Evolutionary conservation across 768 basidiomycete species (phyloP), one percentile per base, ranked within the genome.

Genomic region (Rhodosporidiobolus odoratus): DNA sequence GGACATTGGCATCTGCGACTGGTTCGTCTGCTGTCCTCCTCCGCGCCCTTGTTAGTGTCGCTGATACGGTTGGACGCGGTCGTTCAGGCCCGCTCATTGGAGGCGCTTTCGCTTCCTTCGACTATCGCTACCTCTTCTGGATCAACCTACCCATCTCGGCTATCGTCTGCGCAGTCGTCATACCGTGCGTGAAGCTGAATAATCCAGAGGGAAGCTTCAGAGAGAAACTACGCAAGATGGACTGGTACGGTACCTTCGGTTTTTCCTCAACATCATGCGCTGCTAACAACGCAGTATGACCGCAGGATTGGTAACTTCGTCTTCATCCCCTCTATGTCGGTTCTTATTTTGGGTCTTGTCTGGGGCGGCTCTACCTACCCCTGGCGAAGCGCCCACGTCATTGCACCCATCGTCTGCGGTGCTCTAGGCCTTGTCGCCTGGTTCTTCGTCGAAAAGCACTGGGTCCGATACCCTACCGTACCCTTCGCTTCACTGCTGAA

Each of bases 351-450:
- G 50, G 83, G 76, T 0, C 76, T 86, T 13, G 84, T 83, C 2
- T 84, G 82, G 81, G 85, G 81, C 21, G 84, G 85, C 1, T 76
- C 81, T 37, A 68, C 74, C 0, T 82, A 80, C 65, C 64, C 81
- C 0, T 86, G 85, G 85, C 62, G 58, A 4, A 81, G 81, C 0
- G 76, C 76, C 9, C 71, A 69, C 79, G 35, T 82, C 80, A 16
- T 81, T 78, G 79, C 79, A 1, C 82, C 84, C 0, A 77, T 86
- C 2, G 19, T 83, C 81, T 17, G 84, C 84, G 74, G 85, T 81
- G 45, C 84, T 75, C 68, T 85, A 82, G 74, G 87, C 84, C 82
- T 89, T 85, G 66, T 83, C 85, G 23, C 84, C 85, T 77, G 83
- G 70, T 43, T 85, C 4, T 48, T 77, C 5, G 83, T 88, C 87